Base-by-base conservation (phyloP, 495 filamentous ascomycete species). In the Aspergillus taichungensis region DNA sequence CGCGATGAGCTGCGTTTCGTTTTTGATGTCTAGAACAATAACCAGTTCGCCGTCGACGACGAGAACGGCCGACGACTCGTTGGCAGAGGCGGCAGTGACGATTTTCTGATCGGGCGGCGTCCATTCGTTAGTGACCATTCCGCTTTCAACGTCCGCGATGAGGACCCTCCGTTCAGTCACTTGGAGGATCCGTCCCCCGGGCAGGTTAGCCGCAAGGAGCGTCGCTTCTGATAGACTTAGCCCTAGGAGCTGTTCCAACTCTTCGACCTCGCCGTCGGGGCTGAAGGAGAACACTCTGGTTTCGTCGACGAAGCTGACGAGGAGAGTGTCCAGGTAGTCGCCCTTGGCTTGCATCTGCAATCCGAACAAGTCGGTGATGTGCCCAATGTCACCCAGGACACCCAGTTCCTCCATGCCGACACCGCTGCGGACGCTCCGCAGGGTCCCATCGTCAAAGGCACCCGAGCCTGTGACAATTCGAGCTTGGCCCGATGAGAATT, bases 401-500 rank as follows among this genome's bases (percentile, higher is more conserved):
- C 87, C 90, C 9, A 90, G 61, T 50, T 96, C 90, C 61, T 95
- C 88, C 45, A 99, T 73, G 12, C 92, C 89, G 41, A 99, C 90
- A 13, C 92, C 92, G 58, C 89, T 96, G 30, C 90, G 82, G 27
- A 97, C 83, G 56, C 84, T 95, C 49, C 90, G 69, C 31, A 99
- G 57, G 30, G 85, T 88, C 4, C 92, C 92, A 50, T 94, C 87
- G 49, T 85, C 77, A 54, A 83, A 87, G 3, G 84, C 88, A 24
- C 92, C 92, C 34, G 90, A 94, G 6, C 87, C 90, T 3, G 91
- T 87, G 7, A 99, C 88, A 44, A 99, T 84, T 28, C 94, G 77
- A 43, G 92, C 90, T 66, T 97, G 94, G 1, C 94, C 94, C 5
- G 91, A 94, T 0, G 89, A 95, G 42, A 82, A 96, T 56, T 94